phyloP scores from a whole-genome alignment of 2,329 filamentous ascomycete species.

The Didymella keratinophila region DNA sequence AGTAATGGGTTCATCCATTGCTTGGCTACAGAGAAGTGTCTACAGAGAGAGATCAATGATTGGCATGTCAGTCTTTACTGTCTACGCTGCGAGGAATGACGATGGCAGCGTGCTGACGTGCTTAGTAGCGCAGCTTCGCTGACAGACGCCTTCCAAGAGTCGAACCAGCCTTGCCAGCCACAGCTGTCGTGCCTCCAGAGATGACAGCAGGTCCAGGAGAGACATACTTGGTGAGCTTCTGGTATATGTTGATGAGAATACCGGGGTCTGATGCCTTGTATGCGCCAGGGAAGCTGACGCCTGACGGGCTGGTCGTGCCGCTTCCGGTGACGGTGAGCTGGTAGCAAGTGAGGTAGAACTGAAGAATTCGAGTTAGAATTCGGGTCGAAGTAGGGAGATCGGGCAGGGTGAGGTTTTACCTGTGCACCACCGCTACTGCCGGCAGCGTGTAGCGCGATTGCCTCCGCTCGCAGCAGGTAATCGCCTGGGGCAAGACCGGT shows the following conservation, averaged over 20 bases:
- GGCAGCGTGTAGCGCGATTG: constrained; percentile 66
- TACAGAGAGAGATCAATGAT: not conserved
- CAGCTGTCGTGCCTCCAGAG: constrained; percentile 39
- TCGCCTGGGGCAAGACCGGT: constrained; percentile 62
- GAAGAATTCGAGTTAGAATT: constrained; percentile 14
- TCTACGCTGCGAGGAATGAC: not conserved
- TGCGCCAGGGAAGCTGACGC: constrained; percentile 60
- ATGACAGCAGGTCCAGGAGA: constrained; percentile 61
- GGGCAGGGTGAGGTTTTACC: not conserved
- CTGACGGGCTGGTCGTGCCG: constrained; percentile 57
- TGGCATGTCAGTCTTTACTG: not conserved
- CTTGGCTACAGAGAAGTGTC: constrained; percentile 5
- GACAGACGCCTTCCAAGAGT: constrained; percentile 20
- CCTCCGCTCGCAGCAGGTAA: constrained; percentile 62
- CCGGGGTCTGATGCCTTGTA: constrained; percentile 67
- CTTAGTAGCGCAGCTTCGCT: constrained; percentile 15
- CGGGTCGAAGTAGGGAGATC: not conserved
- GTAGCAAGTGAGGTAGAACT: constrained; percentile 60
- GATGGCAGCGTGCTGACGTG: not conserved
- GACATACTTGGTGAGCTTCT: constrained; percentile 54
- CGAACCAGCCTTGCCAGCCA: constrained; percentile 39
- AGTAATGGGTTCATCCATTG: constrained; percentile 9
- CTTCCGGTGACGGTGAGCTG: constrained; percentile 67
- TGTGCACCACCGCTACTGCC: constrained; percentile 52
- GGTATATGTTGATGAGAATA: constrained; percentile 69